Base-by-base conservation (phyloP, 352 stramenopile species). In the Aphanomyces cochlioides region DNA sequence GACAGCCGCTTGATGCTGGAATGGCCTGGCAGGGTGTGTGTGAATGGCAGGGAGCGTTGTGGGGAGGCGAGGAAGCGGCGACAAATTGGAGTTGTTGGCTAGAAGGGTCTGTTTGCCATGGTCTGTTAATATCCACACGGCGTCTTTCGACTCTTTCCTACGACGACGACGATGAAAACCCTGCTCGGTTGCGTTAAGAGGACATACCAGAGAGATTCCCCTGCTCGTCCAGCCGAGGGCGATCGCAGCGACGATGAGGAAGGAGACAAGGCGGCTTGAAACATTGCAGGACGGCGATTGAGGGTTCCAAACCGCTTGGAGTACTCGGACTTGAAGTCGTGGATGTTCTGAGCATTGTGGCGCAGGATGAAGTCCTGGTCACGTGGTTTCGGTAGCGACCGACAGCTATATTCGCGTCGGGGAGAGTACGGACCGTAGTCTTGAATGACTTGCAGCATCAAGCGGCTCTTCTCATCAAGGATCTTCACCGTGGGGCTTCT, bases 281-380 rank as follows among this genome's bases (percentile, higher is more conserved):
- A 67, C 41, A 57, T 37, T 36, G 59, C 41, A 12, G 59, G 59
- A n/a, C 43, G 41, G 39, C 59, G 59, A 34, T 67, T 67, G 7
- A 67, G 21, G 21, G 59, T 67, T 7, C 59, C 59, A 43, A 43
- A 56, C 41, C 19, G 7, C 41, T 67, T 67, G 2, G 59, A 67
- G 59, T 67, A 67, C 19, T 48, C 59, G 36, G 54, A 36, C 41
- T 67, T 67, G 59, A 67, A 67, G 41, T 67, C 59, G 59, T 67
- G 59, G 59, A 67, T 67, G 59, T 67, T 67, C 56, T 67, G 59
- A 28, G 59, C 59, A 34, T 67, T 67, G 41, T 67, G 59, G 5
- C 59, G 59, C 40, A 67, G 19, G 19, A 67, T 37, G 43, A 67
- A 67, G 41, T 67, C 59, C 17, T 67, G 13, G n/a, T 50, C 19